These are phyloP conservation scores for Fusarium nematophilum DNA, from an alignment of 2,329 filamentous ascomycete genomes.

Conservation along the genomic window DNA sequence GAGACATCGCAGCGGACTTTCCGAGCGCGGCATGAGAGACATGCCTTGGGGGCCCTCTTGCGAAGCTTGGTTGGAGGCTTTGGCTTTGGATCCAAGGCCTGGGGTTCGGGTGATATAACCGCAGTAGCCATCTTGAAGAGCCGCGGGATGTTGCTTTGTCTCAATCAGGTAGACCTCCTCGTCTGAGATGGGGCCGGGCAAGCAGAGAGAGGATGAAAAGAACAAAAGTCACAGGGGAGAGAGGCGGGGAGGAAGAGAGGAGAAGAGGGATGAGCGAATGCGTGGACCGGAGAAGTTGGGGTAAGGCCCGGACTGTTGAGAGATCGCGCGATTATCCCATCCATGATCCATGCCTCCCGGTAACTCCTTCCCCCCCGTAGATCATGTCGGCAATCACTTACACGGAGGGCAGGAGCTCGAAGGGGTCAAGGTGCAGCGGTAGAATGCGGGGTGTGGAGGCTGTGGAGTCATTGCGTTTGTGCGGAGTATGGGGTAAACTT, in stretches of 20 bases:
- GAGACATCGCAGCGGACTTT: no score
- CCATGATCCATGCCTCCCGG: neutral
- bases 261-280: neutral
- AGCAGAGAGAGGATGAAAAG: neutral
- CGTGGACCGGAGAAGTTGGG: slow-evolving; percentile 22
- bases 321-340: no score
- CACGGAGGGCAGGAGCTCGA: neutral
- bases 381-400: neutral
- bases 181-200: neutral
- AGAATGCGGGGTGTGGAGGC: slow-evolving; percentile 42
- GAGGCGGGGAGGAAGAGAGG: slow-evolving; percentile 10
- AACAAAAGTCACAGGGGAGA: slow-evolving; percentile 9
- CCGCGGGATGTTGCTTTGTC: slow-evolving; percentile 36
- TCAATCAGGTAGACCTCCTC: neutral
- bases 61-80: slow-evolving; percentile 53
- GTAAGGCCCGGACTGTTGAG: slow-evolving; percentile 13
- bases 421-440: slow-evolving; percentile 5
- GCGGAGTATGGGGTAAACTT: slow-evolving; percentile 29
- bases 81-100: slow-evolving; percentile 38
- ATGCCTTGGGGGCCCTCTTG: no score
- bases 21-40: no score
- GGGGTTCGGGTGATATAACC: slow-evolving; percentile 28
- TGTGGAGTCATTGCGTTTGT: slow-evolving; percentile 20
- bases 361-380: neutral
- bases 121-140: neutral